phyloP scores from a whole-genome alignment of 2,329 filamentous ascomycete genomes.

The Chrysoporthe cubensis region DNA sequence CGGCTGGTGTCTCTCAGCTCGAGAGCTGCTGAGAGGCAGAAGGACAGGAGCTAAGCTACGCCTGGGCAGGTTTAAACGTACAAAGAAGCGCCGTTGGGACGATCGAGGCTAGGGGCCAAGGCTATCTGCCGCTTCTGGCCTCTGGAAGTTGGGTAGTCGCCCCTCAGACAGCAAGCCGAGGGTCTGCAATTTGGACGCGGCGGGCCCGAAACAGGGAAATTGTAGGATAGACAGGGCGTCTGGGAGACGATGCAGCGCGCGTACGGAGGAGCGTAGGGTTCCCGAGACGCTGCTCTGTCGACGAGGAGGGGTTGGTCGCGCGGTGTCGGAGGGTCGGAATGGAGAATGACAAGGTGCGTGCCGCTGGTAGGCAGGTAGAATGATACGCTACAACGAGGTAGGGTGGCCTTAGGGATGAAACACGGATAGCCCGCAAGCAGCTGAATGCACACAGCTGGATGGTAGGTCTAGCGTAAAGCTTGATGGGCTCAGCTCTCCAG shows the following conservation, averaged over 20 bases:
- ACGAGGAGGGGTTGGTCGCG: constrained; percentile 23
- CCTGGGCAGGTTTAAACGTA: constrained; percentile 26
- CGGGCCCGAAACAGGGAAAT: neutral
- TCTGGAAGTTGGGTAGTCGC: neutral
- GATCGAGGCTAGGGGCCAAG: constrained; percentile 15
- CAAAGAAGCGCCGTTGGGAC: constrained; percentile 24
- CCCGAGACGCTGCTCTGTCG: constrained; percentile 9
- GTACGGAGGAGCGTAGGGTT: constrained; percentile 3
- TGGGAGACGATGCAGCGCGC: neutral
- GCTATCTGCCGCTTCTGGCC: constrained; percentile 16
- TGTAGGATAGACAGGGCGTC: neutral
- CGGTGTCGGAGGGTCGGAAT: constrained; percentile 23
- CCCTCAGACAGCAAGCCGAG: neutral
- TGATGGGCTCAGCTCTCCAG: neutral
- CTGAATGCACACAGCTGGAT: constrained; percentile 6
- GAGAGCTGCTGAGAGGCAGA: constrained; percentile 7
- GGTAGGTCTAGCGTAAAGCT: neutral
- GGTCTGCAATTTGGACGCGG: neutral
- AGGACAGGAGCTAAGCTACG: constrained; percentile 19
- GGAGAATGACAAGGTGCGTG: constrained; percentile 14
- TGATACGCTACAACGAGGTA: constrained; percentile 16
- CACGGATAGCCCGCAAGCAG: constrained; percentile 19
- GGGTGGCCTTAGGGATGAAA: constrained; percentile 18
- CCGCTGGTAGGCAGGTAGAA: constrained; percentile 10
- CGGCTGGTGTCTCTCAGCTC: constrained; percentile 1